Conservation (phyloP, 2,329 filamentous ascomycete genomes). For the Sporothrix protearum region DNA sequence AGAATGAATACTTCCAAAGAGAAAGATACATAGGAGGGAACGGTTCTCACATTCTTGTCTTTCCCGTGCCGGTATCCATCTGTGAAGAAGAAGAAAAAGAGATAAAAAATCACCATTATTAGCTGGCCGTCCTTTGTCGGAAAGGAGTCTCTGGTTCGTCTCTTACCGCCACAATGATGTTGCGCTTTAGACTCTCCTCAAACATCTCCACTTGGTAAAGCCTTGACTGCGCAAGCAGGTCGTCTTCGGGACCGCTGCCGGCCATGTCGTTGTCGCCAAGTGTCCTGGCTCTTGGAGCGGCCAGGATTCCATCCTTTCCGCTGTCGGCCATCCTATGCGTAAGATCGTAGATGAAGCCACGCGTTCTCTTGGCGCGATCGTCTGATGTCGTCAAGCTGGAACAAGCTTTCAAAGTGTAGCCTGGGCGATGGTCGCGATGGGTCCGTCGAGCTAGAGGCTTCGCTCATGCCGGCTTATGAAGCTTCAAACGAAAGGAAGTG, state of each 20-base stretch:
- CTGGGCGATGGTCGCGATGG: neutral
- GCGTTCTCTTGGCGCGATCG: neutral
- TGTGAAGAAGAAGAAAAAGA: too few relatives aligned
- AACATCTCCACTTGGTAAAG: slow-evolving; percentile 77
- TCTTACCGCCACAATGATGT: slow-evolving; percentile 66
- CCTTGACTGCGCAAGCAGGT: slow-evolving; percentile 33
- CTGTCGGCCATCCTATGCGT: neutral
- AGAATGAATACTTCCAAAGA: neutral
- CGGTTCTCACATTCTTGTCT: slow-evolving; percentile 65
- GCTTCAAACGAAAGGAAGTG: neutral
- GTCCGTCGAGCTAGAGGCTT: neutral
- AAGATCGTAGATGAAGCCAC: neutral
- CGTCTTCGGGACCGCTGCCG: neutral
- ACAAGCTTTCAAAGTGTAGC: neutral
- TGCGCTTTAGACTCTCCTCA: slow-evolving; percentile 61
- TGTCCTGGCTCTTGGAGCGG: neutral
- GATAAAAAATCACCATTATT: neutral
- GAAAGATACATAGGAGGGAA: neutral
- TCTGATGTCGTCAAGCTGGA: neutral
- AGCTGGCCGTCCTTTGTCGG: neutral
- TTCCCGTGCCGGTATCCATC: slow-evolving; percentile 80
- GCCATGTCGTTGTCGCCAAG: neutral
- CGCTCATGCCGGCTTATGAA: neutral
- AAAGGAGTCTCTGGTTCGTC: neutral
- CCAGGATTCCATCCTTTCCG: neutral